Evolutionary conservation across 768 basidiomycete species (phyloP), one percentile per base, ranked within the genome.

Genomic region (Cyclocybe aegerita): DNA sequence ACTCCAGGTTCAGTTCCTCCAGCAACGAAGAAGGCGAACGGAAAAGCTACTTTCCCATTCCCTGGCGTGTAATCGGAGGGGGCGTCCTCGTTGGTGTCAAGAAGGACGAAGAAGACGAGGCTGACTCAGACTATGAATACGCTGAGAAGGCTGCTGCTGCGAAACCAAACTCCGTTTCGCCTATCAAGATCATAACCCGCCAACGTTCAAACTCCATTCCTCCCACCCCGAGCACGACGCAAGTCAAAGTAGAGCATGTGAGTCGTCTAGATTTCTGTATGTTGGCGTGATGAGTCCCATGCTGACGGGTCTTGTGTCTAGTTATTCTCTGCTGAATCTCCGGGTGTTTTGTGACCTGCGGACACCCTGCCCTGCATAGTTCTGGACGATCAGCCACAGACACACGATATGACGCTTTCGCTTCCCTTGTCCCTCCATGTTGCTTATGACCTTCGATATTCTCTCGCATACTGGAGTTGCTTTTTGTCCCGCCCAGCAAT

Each of bases 21-120:
- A 83, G 82, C 56, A 72, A 71, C 59, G 56, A 56, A 34, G 65
- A 60, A 17, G 40, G 32, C 12, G 42, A 32, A 43, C 58, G 53
- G 30, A 81, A 68, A 54, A 76, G 76, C 50, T 85, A 72, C 63
- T 84, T 80, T 56, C 86, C 86, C 23, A 74, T 90, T 40, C 75
- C 78, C 4, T 90, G 88, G 88, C 76, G 88, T 38, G 86, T 90
- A 9, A 85, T 90, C 44, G 86, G 88, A 0, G 88, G 88, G 10
- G 88, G 88, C 3, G 88, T 89, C n/a, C 74, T 79, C 65, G 76
- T 89, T 33, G 74, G 78, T 76, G 52, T 80, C 41, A 50, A 35
- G 12, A 46, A 57, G 38, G 59, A 47, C 48, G 57, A 64, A 7
- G 47, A 52, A 7, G 35, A 49, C 10, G 54, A 45, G 6, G 45